phyloP scores from a whole-genome alignment of 495 filamentous ascomycete genomes.

The Penicillium paxilli region DNA sequence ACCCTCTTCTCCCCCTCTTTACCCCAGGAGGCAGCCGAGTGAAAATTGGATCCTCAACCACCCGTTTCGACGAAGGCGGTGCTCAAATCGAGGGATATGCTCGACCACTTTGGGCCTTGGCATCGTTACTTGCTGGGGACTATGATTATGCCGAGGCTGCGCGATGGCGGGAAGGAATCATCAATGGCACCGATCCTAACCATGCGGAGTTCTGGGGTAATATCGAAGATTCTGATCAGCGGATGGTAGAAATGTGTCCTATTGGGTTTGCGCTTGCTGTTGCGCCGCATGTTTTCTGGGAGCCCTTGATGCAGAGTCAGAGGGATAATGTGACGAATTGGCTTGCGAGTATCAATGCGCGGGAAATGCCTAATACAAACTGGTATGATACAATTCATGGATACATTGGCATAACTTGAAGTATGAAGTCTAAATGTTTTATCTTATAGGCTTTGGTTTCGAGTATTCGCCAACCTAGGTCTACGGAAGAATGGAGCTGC shows the following conservation, averaged over 20 bases:
- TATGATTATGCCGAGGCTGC: slow-evolving; percentile 60
- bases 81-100: slow-evolving; percentile 77
- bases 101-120: slow-evolving; percentile 73
- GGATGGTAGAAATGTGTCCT: slow-evolving; percentile 86
- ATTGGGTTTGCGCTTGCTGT: slow-evolving; percentile 66
- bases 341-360: slow-evolving; percentile 73
- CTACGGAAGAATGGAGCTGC: slow-evolving; percentile 67
- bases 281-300: slow-evolving; percentile 64
- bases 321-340: slow-evolving; percentile 63
- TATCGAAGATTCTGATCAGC: slow-evolving; percentile 70
- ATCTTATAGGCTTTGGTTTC: slow-evolving; percentile 62
- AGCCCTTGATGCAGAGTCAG: slow-evolving; percentile 54
- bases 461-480: slow-evolving; percentile 79
- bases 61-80: slow-evolving; percentile 71
- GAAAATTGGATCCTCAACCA: slow-evolving; percentile 63
- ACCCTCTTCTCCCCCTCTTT: slow-evolving; percentile 65
- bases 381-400: background rate
- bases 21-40: slow-evolving; percentile 58
- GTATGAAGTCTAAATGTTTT: background rate
- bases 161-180: slow-evolving; percentile 67
- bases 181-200: slow-evolving; percentile 64
- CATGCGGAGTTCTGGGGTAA: slow-evolving; percentile 72
- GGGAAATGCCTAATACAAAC: slow-evolving; percentile 65
- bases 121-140: slow-evolving; percentile 64
- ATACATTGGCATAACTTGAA: background rate